phyloP scores from a whole-genome alignment of 129 eudicot genomes.

The Artemisia annua region DNA sequence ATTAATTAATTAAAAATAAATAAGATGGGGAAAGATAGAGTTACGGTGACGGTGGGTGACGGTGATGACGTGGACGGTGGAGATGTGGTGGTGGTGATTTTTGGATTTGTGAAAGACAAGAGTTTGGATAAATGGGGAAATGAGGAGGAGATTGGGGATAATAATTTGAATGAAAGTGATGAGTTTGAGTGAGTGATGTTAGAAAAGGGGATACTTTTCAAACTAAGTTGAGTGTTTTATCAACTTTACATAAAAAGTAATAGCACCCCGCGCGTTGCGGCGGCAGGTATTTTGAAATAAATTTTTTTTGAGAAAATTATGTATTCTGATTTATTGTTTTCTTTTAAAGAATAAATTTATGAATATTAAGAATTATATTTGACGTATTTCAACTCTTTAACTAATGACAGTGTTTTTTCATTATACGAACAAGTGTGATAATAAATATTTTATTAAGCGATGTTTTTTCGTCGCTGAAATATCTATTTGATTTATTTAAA shows the following conservation, averaged over 20 bases:
- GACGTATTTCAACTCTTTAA: too few relatives aligned
- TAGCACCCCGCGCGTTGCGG: too few relatives aligned
- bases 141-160: not conserved
- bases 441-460: too few relatives aligned
- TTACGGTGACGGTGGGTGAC: not conserved
- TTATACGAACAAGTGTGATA: too few relatives aligned
- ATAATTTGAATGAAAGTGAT: slow-evolving; percentile 7
- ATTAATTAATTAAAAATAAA: not conserved
- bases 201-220: slow-evolving; percentile 12
- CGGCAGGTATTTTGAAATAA: too few relatives aligned
- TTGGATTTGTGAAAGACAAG: slow-evolving; percentile 14
- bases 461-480: too few relatives aligned
- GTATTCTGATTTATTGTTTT: too few relatives aligned
- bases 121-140: slow-evolving; percentile 31
- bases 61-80: not conserved
- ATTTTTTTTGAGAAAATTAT: too few relatives aligned
- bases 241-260: not conserved
- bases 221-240: slow-evolving; percentile 12
- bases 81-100: not conserved
- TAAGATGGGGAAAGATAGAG: slow-evolving; percentile 27
- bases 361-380: too few relatives aligned
- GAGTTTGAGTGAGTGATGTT: slow-evolving; percentile 22
- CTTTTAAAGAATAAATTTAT: too few relatives aligned
- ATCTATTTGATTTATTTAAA: too few relatives aligned
- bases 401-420: too few relatives aligned